These are phyloP conservation scores for Hypomyces rosellus DNA, from an alignment of 2,329 filamentous ascomycete species.

Conservation along the genomic window DNA sequence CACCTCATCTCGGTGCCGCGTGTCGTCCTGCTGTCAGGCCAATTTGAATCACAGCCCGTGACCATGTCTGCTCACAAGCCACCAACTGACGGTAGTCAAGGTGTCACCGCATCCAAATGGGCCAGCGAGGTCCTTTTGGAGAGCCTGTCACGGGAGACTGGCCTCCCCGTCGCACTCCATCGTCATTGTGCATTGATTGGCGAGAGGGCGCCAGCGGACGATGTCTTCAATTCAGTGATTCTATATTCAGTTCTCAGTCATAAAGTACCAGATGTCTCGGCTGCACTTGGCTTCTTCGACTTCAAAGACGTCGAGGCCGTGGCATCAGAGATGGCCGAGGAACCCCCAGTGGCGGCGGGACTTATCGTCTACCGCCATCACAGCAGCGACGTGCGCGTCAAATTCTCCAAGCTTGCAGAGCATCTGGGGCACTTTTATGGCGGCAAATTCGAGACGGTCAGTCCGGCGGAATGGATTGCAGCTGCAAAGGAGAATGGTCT, in stretches of 20 bases:
- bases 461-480: neutral
- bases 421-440: neutral
- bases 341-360: neutral
- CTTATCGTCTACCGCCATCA: neutral
- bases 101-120: constrained; percentile 29
- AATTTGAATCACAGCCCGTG: neutral
- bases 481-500: neutral
- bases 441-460: neutral
- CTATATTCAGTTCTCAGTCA: neutral
- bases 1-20: constrained; percentile 29
- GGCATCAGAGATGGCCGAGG: neutral
- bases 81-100: constrained; percentile 20
- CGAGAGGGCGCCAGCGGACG: constrained; percentile 13
- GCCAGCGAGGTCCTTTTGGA: constrained; percentile 26
- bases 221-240: constrained; percentile 10
- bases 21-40: constrained; percentile 14
- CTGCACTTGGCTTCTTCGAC: neutral
- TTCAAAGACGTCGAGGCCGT: neutral
- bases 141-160: constrained; percentile 13
- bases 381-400: neutral
- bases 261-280: neutral
- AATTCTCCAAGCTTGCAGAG: neutral
- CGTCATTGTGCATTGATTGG: constrained; percentile 19
- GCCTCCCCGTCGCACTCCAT: constrained; percentile 22
- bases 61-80: constrained; percentile 3